Evolutionary conservation across 306 rosid species (phyloP), one percentile per base, ranked within the genome.

Genomic region (peach (Prunus persica)): DNA sequence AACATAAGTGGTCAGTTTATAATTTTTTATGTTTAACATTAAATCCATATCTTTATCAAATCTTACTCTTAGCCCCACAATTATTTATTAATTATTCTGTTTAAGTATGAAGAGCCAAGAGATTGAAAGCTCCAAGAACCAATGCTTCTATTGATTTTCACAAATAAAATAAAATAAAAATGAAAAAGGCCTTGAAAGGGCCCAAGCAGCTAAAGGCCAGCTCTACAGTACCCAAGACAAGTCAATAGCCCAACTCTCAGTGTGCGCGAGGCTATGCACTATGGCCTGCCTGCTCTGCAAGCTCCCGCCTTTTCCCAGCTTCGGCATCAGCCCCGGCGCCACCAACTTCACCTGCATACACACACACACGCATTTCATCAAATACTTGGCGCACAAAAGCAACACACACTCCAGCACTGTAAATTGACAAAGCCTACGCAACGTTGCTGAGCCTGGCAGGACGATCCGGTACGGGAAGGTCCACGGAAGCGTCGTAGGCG

Each of bases 281-380:
- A 93, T 89, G 79, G 96, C 93, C 80, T 81, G 87, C 78, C 98
- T 82, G 74, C 98, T 93, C 86, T 87, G 93, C 84, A 93, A 89
- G 93, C 96, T 91, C 5, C 98, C 98, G 1, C 91, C 98, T 84
- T 83, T 89, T n/a, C 98, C 98, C 25, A 93, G 88, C 88, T 93
- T 93, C 66, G 97, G 98, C 97, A 93, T 91, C 70, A 88, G 85
- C 56, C 93, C 52, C 3, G 97, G 97, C 20, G 90, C 49, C 73
- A 93, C 96, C 87, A 91, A 71, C 80, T 84, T 88, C 54, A 93
- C 91, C 98, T 91, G 81, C 76, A 75, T 4, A 5, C 65, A 52
- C 69, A 18, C 69, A 18, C 47, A 11, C 15, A 54, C 50, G 60
- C 84, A 78, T 85, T 81, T 73, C 85, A 49, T 79, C 82, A 67